phyloP scores from a whole-genome alignment of 2,329 filamentous ascomycete species.

The Pseudocercospora cruenta region DNA sequence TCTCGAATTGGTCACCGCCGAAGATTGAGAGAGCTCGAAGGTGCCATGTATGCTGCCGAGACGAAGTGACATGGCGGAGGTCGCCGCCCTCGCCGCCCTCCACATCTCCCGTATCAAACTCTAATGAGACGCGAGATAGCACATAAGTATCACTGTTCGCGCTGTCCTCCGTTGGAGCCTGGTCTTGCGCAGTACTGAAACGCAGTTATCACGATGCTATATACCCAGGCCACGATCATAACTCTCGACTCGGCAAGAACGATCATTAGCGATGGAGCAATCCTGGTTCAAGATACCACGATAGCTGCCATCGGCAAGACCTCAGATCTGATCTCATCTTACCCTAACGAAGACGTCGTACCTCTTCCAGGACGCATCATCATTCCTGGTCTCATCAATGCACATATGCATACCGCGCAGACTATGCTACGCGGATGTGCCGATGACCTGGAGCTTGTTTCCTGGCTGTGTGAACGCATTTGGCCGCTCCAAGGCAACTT shows the following conservation, averaged over 20 bases:
- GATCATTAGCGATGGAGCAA: constrained; percentile 53
- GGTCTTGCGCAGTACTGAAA: no score
- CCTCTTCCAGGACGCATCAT: constrained; percentile 50
- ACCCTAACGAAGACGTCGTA: constrained; percentile 38
- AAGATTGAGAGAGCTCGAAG: no score
- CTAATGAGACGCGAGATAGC: background rate
- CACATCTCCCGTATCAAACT: background rate
- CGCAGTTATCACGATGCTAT: constrained; percentile 43
- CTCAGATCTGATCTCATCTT: constrained; percentile 33
- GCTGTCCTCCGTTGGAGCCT: no score
- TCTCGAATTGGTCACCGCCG: no score
- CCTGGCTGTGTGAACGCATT: constrained; percentile 57
- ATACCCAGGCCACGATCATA: constrained; percentile 56
- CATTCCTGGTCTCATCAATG: constrained; percentile 56
- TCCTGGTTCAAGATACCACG: constrained; percentile 45
- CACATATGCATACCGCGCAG: constrained; percentile 56
- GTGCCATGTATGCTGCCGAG: no score
- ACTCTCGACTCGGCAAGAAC: constrained; percentile 53
- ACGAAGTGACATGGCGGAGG: no score
- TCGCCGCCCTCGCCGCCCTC: background rate
- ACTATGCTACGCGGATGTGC: constrained; percentile 54
- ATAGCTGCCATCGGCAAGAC: constrained; percentile 53
- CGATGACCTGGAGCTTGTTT: constrained; percentile 55
- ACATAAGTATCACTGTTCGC: no score
- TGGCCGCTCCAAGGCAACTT: constrained; percentile 54